A percentile compares a stretch with the other conserved stretches of the same genome.
phyloP scores from a whole-genome alignment of 208 protist genomes.

The Leishmania gerbilli region DNA sequence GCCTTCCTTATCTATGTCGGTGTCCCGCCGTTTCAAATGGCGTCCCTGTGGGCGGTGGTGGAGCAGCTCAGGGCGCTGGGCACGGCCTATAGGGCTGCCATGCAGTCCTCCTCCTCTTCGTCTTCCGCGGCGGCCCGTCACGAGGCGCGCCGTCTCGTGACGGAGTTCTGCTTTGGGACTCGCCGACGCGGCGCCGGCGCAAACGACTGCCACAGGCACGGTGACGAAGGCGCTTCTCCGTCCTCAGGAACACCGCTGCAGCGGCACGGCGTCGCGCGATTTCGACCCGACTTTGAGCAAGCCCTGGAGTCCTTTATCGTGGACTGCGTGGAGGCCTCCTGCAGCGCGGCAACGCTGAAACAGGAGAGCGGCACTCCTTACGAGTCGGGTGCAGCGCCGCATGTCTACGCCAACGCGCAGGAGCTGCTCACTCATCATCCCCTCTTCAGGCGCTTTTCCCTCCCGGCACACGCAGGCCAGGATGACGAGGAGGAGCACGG shows the following conservation, averaged over 20 bases:
- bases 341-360: background rate
- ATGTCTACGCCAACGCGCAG: conserved; percentile 24
- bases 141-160: conserved; percentile 22
- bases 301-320: conserved; percentile 37
- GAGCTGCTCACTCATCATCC: conserved; percentile 32
- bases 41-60: conserved; percentile 41
- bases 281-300: conserved; percentile 25
- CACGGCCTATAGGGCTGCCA: conserved; percentile 21
- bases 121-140: conserved; percentile 9
- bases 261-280: conserved; percentile 17
- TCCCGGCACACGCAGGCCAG: background rate
- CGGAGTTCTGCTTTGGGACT: conserved; percentile 31
- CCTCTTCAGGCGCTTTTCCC: conserved; percentile 15
- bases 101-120: conserved; percentile 5
- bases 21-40: conserved; percentile 60
- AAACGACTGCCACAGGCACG: background rate
- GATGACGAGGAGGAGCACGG: background rate
- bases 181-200: background rate
- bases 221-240: background rate
- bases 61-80: conserved; percentile 26
- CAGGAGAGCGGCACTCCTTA: background rate
- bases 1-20: conserved; percentile 51
- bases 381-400: background rate
- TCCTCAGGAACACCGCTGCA: background rate
- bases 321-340: conserved; percentile 42